These are phyloP conservation scores for Huntiella abstrusa DNA, from an alignment of 2,329 filamentous ascomycete genomes.

Conservation along the genomic window DNA sequence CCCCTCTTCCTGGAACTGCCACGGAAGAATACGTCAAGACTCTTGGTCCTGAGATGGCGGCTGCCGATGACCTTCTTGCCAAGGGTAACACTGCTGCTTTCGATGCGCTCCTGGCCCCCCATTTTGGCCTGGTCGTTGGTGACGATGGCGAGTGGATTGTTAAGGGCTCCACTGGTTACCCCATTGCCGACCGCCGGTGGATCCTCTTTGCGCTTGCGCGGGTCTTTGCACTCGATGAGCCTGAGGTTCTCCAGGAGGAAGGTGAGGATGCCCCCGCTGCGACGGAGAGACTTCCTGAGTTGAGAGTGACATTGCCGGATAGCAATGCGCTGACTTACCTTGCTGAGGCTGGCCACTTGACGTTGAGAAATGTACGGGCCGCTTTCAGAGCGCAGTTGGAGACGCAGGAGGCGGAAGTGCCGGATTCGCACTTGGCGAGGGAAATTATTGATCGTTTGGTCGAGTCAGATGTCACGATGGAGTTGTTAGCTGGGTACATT, in stretches of 20 bases:
- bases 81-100: slow-evolving; percentile 28
- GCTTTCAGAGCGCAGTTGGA: slow-evolving; percentile 33
- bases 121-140: slow-evolving; percentile 27
- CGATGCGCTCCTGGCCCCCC: slow-evolving; percentile 29
- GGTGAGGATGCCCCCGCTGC: slow-evolving; percentile 22
- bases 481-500: slow-evolving; percentile 46
- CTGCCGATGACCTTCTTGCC: slow-evolving; percentile 29
- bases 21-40: slow-evolving; percentile 29
- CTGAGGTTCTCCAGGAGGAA: slow-evolving; percentile 18
- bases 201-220: slow-evolving; percentile 43
- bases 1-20: slow-evolving; percentile 29
- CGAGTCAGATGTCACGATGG: slow-evolving; percentile 48
- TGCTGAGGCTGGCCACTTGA: slow-evolving; percentile 40
- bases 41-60: slow-evolving; percentile 25
- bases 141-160: slow-evolving; percentile 15
- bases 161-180: slow-evolving; percentile 29
- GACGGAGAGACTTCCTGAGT: slow-evolving; percentile 9
- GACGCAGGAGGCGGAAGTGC: slow-evolving; percentile 19
- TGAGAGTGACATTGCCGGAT: slow-evolving; percentile 25
- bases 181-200: slow-evolving; percentile 44
- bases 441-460: slow-evolving; percentile 44
- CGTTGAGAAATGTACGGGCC: slow-evolving; percentile 36
- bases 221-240: slow-evolving; percentile 35
- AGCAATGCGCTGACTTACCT: slow-evolving; percentile 40
- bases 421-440: slow-evolving; percentile 30